Percentiles rank a stretch among this genome's conserved stretches.
phyloP scores from a whole-genome alignment of 306 rosid genomes.

The Begonia masoniana region DNA sequence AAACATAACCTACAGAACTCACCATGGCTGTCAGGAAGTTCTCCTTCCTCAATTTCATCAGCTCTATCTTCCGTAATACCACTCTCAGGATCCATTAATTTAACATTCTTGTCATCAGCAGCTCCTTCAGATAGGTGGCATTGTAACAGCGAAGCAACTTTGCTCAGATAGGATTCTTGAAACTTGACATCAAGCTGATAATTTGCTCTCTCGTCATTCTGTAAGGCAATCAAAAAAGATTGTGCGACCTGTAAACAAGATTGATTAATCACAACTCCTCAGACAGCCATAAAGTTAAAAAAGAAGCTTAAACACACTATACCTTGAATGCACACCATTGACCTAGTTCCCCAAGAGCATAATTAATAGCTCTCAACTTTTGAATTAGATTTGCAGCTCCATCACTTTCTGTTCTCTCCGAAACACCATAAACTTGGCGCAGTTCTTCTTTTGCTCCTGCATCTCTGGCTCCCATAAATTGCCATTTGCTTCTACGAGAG shows the following conservation, averaged over 20 bases:
- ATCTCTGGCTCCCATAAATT: constrained; percentile 99
- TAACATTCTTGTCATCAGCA: constrained; percentile 48
- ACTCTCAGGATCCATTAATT: constrained; percentile 19
- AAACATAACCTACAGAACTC: constrained; percentile 10
- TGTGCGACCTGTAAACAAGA: constrained; percentile 67
- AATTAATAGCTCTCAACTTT: constrained; percentile 92
- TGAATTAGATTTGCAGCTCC: constrained; percentile 96
- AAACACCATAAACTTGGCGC: constrained; percentile 97
- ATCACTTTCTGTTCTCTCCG: constrained; percentile 97
- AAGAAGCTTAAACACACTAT: constrained; percentile 5
- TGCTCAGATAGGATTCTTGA: constrained; percentile 79
- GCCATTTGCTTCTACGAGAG: constrained; percentile 98
- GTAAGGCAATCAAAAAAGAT: constrained; percentile 89
- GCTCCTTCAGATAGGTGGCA: constrained; percentile 96
- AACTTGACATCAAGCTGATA: constrained; percentile 98
- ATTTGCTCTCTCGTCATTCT: constrained; percentile 96
- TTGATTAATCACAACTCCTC: constrained; percentile 1
- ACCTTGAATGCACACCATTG: constrained; percentile 99
- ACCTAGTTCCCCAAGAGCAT: constrained; percentile 97
- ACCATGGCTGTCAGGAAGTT: constrained; percentile 96
- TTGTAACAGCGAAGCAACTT: constrained; percentile 69
- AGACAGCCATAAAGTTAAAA: constrained; percentile 8
- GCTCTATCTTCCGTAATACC: constrained; percentile 21
- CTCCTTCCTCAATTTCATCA: constrained; percentile 92
- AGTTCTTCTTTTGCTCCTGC: constrained; percentile 97